Evolutionary conservation across 2,329 filamentous ascomycete species (phyloP), one percentile per base, ranked within the genome.

Genomic region (Purpureocillium takamizusanense): DNA sequence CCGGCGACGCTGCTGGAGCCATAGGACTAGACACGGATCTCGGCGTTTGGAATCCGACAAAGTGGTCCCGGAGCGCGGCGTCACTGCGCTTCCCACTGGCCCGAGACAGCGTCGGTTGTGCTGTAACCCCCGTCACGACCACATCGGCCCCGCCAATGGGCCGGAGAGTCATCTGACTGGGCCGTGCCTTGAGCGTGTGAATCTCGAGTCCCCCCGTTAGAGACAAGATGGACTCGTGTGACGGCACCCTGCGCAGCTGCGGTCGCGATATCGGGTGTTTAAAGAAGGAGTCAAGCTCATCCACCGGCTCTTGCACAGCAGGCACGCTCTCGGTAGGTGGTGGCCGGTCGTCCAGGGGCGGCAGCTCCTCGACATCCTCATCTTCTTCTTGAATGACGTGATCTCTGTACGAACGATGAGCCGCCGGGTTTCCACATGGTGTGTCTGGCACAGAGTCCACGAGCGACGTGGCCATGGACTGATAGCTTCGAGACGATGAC

Each of bases 201-300:
- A 95, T 94, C 54, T 95, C 90, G 57, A 95, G 81, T 2, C 88
- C 88, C 4, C 87, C 88, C 0, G 81, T 78, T 2, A 95, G 74
- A 0, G 89, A 95, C 48, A 95, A 75, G 44, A 95, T 81, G 14
- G 86, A 94, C 56, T 95, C 89, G 50, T 94, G 87, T 2, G 89
- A 95, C 2, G 78, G 56, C 3, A 78, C 72, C 25, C 83, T 80
- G 31, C 77, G 83, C 4, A 89, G 60, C 2, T 61, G 59, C 38
- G 62, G 65, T 40, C 57, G 59, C 48, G 64, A 61, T 48, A 52
- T 58, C 45, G 46, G 57, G 38, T 60, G 61, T 33, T 57, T 59
- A 46, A 52, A 52, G 37, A 49, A 60, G 31, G 42, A 47, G 31
- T 55, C 51, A 4, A 55, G 55, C 9, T 53, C 51, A 15, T 54